Conservation (phyloP, 768 basidiomycete genomes). For the Tulasnella sp. region DNA sequence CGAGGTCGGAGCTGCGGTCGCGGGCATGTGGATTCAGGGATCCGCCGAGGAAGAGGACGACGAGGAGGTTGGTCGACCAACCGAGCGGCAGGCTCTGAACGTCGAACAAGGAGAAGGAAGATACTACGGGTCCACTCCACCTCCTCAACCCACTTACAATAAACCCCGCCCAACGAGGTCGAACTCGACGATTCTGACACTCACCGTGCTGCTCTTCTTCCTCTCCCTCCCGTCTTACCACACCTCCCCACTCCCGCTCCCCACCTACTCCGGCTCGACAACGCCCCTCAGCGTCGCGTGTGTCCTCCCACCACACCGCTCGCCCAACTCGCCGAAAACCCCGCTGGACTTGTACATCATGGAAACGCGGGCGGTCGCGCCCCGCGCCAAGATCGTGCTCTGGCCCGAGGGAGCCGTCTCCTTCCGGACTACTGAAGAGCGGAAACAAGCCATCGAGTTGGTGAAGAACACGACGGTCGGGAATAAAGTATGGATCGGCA, state of each 20-base stretch:
- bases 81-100: not conserved
- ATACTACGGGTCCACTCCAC: not conserved
- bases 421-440: conserved; percentile 43
- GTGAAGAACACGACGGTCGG: conserved; percentile 20
- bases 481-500: conserved; percentile 40
- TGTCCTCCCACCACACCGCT: conserved; percentile 40
- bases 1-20: conserved; percentile 43
- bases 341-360: conserved; percentile 49
- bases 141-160: not conserved
- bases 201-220: conserved; percentile 10
- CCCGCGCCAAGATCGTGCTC: conserved; percentile 43
- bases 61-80: conserved; percentile 5
- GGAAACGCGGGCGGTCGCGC: conserved; percentile 39
- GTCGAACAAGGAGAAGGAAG: not conserved
- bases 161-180: not conserved
- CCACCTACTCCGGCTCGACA: conserved; percentile 26
- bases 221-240: conserved; percentile 44
- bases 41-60: conserved; percentile 43
- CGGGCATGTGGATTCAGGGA: conserved; percentile 24
- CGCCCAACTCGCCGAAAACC: conserved; percentile 29
- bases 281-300: conserved; percentile 58
- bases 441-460: conserved; percentile 35
- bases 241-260: conserved; percentile 29
- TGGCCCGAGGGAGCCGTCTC: conserved; percentile 75
- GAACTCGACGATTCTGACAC: not conserved